phyloP scores from a whole-genome alignment of 768 basidiomycete species.

The Postia placenta region DNA sequence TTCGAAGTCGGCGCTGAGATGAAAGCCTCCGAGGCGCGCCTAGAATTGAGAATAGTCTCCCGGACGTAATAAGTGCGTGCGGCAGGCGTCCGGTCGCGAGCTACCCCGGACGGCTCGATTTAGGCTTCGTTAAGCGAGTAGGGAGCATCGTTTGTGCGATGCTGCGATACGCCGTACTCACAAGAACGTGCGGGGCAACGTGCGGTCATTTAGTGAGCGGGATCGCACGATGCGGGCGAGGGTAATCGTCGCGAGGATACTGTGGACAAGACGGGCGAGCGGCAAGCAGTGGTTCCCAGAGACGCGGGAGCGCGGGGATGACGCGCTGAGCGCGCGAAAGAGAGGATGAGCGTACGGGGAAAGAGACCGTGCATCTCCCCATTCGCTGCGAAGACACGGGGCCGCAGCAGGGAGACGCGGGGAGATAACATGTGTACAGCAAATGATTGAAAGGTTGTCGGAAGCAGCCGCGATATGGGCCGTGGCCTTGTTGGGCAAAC shows the following conservation, averaged over 20 bases:
- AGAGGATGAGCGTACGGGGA: not conserved
- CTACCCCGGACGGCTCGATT: not conserved
- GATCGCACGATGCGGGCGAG: not conserved
- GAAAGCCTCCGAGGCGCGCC: no score
- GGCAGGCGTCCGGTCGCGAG: not conserved
- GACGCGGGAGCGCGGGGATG: not conserved
- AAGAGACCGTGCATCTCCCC: slow-evolving; percentile 10
- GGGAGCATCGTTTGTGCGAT: no score
- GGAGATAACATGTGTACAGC: not conserved
- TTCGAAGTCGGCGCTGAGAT: no score
- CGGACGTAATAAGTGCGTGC: not conserved
- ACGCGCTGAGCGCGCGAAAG: not conserved
- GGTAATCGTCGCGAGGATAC: not conserved
- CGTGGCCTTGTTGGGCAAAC: slow-evolving; percentile 10
- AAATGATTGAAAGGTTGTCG: not conserved
- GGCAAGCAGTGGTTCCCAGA: not conserved
- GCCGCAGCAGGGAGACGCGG: not conserved
- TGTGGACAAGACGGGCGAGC: not conserved
- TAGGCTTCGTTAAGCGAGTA: not conserved
- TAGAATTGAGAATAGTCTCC: not conserved
- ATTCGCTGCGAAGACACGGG: slow-evolving; percentile 8
- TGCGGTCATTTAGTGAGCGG: no score
- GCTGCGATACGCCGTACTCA: not conserved
- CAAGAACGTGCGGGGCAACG: not conserved
- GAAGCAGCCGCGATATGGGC: slow-evolving; percentile 8